These are phyloP conservation scores for Pichia norvegensis DNA, from an alignment of 1,139 yeast species.

Conservation along the genomic window DNA sequence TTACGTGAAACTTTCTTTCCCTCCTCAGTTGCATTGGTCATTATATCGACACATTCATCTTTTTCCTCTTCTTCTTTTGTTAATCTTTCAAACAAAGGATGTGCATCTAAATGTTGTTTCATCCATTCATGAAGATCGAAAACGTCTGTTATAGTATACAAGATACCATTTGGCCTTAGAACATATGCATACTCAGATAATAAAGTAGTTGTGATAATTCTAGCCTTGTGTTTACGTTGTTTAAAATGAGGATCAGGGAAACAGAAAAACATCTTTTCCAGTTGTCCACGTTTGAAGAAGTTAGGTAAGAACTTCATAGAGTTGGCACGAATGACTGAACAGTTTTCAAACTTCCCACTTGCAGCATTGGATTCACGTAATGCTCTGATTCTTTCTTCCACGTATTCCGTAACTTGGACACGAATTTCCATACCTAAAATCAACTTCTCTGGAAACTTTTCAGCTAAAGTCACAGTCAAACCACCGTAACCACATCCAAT, in stretches of 20 bases:
- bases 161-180: conserved; percentile 74
- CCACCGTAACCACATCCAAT: conserved; percentile 99
- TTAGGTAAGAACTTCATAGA: conserved; percentile 97
- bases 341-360: conserved; percentile 53
- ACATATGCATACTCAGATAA: conserved; percentile 90
- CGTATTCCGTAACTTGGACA: conserved; percentile 95
- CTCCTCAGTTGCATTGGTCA: conserved; percentile 92
- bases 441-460: conserved; percentile 62
- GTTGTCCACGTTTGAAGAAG: conserved; percentile 73
- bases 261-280: conserved; percentile 90
- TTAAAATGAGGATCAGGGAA: conserved; percentile 99
- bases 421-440: conserved; percentile 95
- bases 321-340: conserved; percentile 85
- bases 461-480: conserved; percentile 68
- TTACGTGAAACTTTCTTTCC: conserved; percentile 94
- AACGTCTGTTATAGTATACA: conserved; percentile 95
- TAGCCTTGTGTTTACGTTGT: conserved; percentile 93
- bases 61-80: conserved; percentile 67
- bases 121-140: conserved; percentile 92
- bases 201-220: conserved; percentile 85
- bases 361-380: conserved; percentile 39
- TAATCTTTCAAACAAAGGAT: conserved; percentile 83
- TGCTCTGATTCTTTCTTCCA: conserved; percentile 90
- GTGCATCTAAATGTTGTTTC: conserved; percentile 84
- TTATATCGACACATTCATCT: conserved; percentile 76